phyloP scores from a whole-genome alignment of 2,329 filamentous ascomycete species.

The Rhynchosporium agropyri region DNA sequence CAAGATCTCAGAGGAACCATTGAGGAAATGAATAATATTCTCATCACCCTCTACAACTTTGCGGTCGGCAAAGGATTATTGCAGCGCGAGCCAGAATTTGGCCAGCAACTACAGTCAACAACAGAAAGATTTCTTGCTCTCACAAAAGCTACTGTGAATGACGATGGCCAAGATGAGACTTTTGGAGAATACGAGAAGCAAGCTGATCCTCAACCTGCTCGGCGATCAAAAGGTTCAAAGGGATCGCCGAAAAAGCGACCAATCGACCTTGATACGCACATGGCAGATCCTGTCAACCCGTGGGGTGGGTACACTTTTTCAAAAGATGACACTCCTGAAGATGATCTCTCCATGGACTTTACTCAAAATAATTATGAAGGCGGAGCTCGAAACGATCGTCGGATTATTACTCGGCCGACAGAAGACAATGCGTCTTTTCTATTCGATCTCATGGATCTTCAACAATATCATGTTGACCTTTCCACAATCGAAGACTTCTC shows the following conservation, averaged over 20 bases:
- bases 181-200: conserved; percentile 28
- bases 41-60: conserved; percentile 67
- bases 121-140: conserved; percentile 61
- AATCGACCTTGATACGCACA: conserved; percentile 3
- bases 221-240: conserved; percentile 16
- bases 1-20: conserved; percentile 69
- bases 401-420: conserved; percentile 55
- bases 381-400: conserved; percentile 43
- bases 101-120: conserved; percentile 57
- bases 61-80: conserved; percentile 60
- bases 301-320: conserved; percentile 38
- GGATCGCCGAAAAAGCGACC: conserved; percentile 15
- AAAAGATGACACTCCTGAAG: conserved; percentile 27
- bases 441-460: conserved; percentile 43
- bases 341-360: conserved; percentile 28
- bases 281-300: conserved; percentile 13
- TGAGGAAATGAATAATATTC: conserved; percentile 73
- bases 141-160: conserved; percentile 51
- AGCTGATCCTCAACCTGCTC: conserved; percentile 15
- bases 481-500: conserved; percentile 39
- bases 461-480: conserved; percentile 38
- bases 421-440: conserved; percentile 58
- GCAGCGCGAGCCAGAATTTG: conserved; percentile 58
- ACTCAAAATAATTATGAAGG: conserved; percentile 24
- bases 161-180: conserved; percentile 42